Percentiles rank a stretch among this genome's conserved stretches.
Conservation (phyloP, 495 filamentous ascomycete genomes). For the Neurospora tetraspora region DNA sequence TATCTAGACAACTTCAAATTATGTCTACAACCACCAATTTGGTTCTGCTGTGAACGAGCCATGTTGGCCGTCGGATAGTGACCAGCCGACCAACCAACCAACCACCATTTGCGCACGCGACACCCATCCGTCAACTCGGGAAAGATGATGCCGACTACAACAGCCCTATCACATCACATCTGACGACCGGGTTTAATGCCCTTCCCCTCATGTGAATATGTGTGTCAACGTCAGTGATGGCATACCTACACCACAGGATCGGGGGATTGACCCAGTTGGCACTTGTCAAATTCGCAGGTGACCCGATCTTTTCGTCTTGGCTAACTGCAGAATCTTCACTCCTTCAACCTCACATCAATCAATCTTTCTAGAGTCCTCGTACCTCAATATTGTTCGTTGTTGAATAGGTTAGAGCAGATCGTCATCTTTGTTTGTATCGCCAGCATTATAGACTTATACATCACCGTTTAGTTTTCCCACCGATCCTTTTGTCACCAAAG, state of each 20-base stretch:
- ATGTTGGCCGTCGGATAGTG: not conserved
- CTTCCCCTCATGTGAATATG: not conserved
- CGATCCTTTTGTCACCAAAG: too few species aligned
- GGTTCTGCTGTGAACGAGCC: too few species aligned
- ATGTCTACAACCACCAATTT: too few species aligned
- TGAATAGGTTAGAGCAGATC: not conserved
- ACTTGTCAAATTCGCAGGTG: not conserved
- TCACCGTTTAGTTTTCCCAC: too few species aligned
- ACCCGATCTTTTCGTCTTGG: not conserved
- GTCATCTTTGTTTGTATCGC: not conserved
- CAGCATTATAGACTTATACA: too few species aligned
- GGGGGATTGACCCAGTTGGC: not conserved
- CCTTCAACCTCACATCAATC: not conserved
- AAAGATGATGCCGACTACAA: not conserved
- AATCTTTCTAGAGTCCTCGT: not conserved
- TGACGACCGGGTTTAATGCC: not conserved
- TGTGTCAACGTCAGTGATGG: not conserved
- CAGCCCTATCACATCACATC: not conserved
- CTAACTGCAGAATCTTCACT: not conserved
- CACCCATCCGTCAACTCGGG: not conserved
- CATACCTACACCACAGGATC: not conserved
- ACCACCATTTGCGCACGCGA: not conserved
- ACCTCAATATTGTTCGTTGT: not conserved
- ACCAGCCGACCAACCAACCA: not conserved
- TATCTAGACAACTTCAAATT: too few species aligned